A percentile compares a stretch with the other conserved stretches of the same genome.
Conservation (phyloP, 345 rosid species). For the Hibiscus tridactylites region DNA sequence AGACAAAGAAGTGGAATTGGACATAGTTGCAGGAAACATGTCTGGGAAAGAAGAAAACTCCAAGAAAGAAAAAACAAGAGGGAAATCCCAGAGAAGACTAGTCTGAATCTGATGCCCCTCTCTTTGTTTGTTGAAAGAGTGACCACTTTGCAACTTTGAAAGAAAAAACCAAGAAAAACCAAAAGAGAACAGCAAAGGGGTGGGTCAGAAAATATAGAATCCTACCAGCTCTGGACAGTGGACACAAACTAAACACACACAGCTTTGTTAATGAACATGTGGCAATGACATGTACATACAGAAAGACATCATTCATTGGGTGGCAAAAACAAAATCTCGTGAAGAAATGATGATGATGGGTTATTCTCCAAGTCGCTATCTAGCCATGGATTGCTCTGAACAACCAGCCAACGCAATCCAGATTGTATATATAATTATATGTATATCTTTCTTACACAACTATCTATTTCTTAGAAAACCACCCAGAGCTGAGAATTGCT, state of each 20-base stretch:
- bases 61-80: constrained; percentile 30
- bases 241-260: constrained; percentile 27
- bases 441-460: constrained; percentile 20
- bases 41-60: constrained; percentile 31
- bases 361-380: constrained; percentile 74
- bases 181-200: background rate
- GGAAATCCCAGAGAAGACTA: constrained; percentile 5
- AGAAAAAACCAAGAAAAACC: constrained; percentile 19
- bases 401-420: constrained; percentile 30
- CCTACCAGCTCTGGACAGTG: constrained; percentile 36
- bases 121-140: constrained; percentile 1
- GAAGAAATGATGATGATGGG: constrained; percentile 58
- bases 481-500: constrained; percentile 5
- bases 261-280: constrained; percentile 27
- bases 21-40: constrained; percentile 59
- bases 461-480: constrained; percentile 8
- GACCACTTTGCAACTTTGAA: constrained; percentile 19
- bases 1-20: constrained; percentile 54
- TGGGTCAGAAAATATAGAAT: constrained; percentile 27
- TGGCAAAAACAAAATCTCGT: constrained; percentile 52
- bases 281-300: constrained; percentile 43
- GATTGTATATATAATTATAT: constrained; percentile 16
- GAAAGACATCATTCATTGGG: constrained; percentile 61
- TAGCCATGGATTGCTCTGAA: constrained; percentile 43
- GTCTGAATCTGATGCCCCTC: background rate